Evolutionary conservation across 108 stramenopile species (phyloP), one percentile per base, ranked within the genome.

Genomic region (Aureococcus anophagefferens): DNA sequence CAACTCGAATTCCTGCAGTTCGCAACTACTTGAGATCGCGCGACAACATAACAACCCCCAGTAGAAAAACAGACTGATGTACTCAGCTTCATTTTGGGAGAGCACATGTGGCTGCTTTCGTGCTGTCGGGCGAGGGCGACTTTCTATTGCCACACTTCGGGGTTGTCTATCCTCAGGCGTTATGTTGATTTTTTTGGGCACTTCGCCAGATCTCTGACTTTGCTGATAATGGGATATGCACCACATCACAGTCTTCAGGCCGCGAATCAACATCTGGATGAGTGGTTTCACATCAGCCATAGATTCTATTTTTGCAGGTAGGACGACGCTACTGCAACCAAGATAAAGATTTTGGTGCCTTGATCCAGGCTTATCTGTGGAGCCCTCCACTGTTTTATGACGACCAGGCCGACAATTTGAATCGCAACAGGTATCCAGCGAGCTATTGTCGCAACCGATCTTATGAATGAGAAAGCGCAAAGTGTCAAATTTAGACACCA

Each of bases 211-310:
- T 5, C 40, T 44, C 13, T 44, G 40, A 44, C 9, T 13, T 44
- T 44, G 9, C 9, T 44, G 40, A 71, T 92, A 93, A 66, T 88
- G 94, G 74, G 84, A 83, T 68, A 96, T 87, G 77, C 91, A 98
- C 86, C 89, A 96, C 35, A 96, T 85, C 30, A 96, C 77, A 17
- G 89, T 97, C 78, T 96, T 96, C 74, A 92, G 83, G 33, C 96
- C 95, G 34, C 84, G 82, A 71, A 95, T 82, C 75, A 98, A 93
- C 0, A 91, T 86, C 62, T 88, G 86, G 25, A 96, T 71, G 68
- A 97, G 85, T 0, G 73, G 76, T 77, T 93, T 89, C 29, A 86
- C 66, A 64, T 91, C 88, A 45, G 80, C 36, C 37, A 67, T 30
- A 29, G 17, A 21, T 30, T 62, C 25, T 62, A 21, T 62, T 62